Evolutionary conservation across 768 basidiomycete species (phyloP), one percentile per base, ranked within the genome.

Genomic region (Tubosaeta brunneosetosa): DNA sequence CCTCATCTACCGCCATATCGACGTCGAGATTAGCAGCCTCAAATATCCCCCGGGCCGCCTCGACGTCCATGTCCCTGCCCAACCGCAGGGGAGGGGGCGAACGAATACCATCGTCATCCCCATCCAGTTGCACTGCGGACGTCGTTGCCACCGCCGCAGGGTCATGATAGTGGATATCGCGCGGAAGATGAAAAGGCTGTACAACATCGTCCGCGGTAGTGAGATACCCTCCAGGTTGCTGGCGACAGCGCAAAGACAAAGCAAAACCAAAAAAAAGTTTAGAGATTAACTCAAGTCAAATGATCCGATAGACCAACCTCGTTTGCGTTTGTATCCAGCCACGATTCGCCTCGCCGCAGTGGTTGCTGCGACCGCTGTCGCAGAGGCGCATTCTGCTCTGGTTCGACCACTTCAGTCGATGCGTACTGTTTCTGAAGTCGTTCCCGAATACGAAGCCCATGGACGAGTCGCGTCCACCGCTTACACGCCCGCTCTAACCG

Each of bases 381-480:
- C 5, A 19, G 22, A 37, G 51, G 49, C 25, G 61, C 50, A 6
- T 47, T 41, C 1, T 22, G 27, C n/a, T 29, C 37, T 3, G 10
- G 12, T 22, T 40, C 32, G 6, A 41, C 45, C 14, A 50, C 48
- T 37, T 29, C 50, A 29, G 50, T 55, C 14, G 60, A 61, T 8
- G 68, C 79, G 68, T 95, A 97, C 65, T 94, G 85, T 47, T 81
- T 82, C 63, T 86, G 86, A 32, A 97, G 74, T 42, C 92, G 81
- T 60, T 88, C 79, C 14, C 93, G 81, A 53, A 98, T 88, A 33
- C 90, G 81, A 43, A 98, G 77, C 3, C 94, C 97, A 29, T 90
- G 88, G 25, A 99, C 77, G 38, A 99, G 80, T 51, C 86, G 84
- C 48, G 76, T 80, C 95, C 95, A 99, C 19, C 86, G 83, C 67